Percentiles rank a stretch among this genome's conserved stretches.
Evolutionary conservation across 1,284 basidiomycete species (phyloP).

Genomic region (Marasmius sp.): DNA sequence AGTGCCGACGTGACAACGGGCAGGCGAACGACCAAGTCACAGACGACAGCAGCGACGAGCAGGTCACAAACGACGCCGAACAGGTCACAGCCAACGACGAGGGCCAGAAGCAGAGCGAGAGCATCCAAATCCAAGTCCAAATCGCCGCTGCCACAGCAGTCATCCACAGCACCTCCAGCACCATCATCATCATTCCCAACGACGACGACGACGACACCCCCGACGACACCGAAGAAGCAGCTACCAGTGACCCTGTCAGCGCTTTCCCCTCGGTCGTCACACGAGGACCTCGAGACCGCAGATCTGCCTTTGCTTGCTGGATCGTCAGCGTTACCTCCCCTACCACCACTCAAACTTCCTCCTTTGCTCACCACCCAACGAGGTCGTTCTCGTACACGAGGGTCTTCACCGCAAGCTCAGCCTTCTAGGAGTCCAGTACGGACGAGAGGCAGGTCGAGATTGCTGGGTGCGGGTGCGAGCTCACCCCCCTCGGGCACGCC

Average conservation of each 20-base stretch:
- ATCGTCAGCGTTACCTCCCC: neutral
- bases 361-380: neutral
- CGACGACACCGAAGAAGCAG: neutral
- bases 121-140: neutral
- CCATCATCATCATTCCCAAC: neutral
- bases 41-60: neutral
- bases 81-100: neutral
- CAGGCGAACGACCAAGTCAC: neutral
- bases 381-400: neutral
- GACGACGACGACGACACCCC: neutral
- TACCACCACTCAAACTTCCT: neutral
- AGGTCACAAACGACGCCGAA: neutral
- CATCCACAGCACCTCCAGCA: neutral
- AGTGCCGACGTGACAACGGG: neutral
- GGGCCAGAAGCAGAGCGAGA: neutral
- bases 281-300: neutral
- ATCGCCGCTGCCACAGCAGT: neutral
- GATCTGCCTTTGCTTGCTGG: neutral
- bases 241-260: neutral
- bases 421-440: slow-evolving; percentile 1
- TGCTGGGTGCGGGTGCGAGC: neutral
- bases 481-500: neutral
- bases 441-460: neutral
- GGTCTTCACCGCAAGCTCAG: neutral
- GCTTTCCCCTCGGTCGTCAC: neutral